Conservation (phyloP, 805 yeast species). For the Candida easanensis region DNA sequence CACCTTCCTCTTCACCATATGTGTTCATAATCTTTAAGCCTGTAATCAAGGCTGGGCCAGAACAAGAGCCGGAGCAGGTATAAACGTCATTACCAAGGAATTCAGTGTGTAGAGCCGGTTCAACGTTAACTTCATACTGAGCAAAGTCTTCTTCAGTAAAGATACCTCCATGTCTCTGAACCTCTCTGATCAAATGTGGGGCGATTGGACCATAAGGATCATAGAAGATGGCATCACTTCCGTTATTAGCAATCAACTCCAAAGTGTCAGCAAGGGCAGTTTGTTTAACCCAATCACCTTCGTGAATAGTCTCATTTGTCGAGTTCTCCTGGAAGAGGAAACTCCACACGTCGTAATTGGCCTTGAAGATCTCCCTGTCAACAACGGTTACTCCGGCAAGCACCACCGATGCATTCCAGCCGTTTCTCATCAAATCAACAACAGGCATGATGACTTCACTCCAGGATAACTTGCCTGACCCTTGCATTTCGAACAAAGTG, state of each 20-base stretch:
- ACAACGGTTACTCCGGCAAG: conserved; percentile 42
- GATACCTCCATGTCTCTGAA: conserved; percentile 63
- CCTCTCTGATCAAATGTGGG: conserved; percentile 47
- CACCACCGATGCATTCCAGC: conserved; percentile 54
- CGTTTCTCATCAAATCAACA: conserved; percentile 56
- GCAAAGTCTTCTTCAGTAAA: conserved; percentile 63
- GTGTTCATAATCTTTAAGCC: conserved; percentile 67
- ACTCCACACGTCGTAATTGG: conserved; percentile 48
- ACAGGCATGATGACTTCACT: conserved; percentile 72
- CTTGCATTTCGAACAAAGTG: conserved; percentile 54
- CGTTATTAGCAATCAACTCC: conserved; percentile 67
- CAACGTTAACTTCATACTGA: conserved; percentile 47
- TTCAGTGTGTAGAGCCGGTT: conserved; percentile 40
- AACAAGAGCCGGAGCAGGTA: conserved; percentile 69
- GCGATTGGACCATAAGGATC: conserved; percentile 81
- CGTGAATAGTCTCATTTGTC: conserved; percentile 34
- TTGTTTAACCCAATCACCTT: conserved; percentile 63
- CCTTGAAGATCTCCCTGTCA: conserved; percentile 33
- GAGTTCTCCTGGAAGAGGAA: conserved; percentile 43
- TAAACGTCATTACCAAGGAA: conserved; percentile 44
- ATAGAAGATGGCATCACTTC: conserved; percentile 74
- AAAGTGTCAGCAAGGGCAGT: conserved; percentile 66
- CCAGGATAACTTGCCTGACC: conserved; percentile 76
- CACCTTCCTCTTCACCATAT: conserved; percentile 38
- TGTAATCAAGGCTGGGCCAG: conserved; percentile 78